Conservation (phyloP, 2,329 filamentous ascomycete genomes). For the Beauveria sp. region DNA sequence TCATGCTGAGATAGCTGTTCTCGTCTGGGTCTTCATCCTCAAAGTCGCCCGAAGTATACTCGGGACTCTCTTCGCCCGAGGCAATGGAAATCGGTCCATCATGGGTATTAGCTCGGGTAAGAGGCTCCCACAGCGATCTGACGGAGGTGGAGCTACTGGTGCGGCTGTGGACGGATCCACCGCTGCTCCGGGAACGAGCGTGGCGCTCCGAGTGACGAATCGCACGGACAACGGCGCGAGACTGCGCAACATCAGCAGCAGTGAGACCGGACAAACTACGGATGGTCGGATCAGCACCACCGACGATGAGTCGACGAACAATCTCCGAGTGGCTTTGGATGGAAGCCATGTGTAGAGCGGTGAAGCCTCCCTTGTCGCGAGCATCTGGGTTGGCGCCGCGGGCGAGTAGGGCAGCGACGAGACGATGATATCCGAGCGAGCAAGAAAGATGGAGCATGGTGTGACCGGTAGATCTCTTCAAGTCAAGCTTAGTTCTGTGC, state of each 20-base stretch:
- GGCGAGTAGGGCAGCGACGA: constrained; percentile 69
- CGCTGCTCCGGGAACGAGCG: constrained; percentile 62
- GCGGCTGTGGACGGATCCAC: constrained; percentile 51
- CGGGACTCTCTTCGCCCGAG: constrained; percentile 34
- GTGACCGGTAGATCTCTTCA: constrained; percentile 59
- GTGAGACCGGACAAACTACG: constrained; percentile 64
- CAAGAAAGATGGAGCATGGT: constrained; percentile 76
- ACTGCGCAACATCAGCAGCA: constrained; percentile 62
- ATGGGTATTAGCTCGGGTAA: constrained; percentile 25
- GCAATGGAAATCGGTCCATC: constrained; percentile 33
- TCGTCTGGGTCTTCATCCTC: constrained; percentile 34
- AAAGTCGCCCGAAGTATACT: constrained; percentile 39
- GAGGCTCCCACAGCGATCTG: constrained; percentile 58
- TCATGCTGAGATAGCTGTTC: constrained; percentile 29
- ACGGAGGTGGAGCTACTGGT: constrained; percentile 61
- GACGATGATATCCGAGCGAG: constrained; percentile 64
- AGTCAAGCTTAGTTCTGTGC: constrained; percentile 59
- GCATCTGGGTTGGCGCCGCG: constrained; percentile 70
- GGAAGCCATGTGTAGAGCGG: constrained; percentile 73
- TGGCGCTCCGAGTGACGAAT: constrained; percentile 56
- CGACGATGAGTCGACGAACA: constrained; percentile 64
- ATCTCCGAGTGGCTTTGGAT: constrained; percentile 70
- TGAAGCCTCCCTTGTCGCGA: constrained; percentile 72
- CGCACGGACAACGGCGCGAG: constrained; percentile 54
- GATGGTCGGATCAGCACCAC: constrained; percentile 64